Evolutionary conservation across 164 flowering plant species (phyloP).

Genomic region (Euptelea pleiosperma): DNA sequence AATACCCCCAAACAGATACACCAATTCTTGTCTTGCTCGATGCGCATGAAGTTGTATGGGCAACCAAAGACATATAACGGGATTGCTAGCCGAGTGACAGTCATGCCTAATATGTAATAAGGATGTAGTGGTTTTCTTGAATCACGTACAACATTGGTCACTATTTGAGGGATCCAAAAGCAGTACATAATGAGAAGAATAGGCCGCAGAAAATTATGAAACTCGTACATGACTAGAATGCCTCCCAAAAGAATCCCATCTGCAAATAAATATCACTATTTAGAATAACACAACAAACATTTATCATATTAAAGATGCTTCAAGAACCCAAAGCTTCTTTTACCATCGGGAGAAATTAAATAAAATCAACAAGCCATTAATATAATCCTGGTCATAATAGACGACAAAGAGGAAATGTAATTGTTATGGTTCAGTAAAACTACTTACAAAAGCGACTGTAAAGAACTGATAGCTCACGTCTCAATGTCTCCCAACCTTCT

Average conservation of each 20-base stretch:
- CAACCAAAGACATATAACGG: slow-evolving; percentile 94
- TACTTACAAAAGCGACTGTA: slow-evolving; percentile 98
- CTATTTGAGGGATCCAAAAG: slow-evolving; percentile 96
- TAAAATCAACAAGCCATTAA: background rate
- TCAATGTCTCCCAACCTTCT: slow-evolving; percentile 97
- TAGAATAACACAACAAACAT: background rate
- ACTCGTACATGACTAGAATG: slow-evolving; percentile 88
- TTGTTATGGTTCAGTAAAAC: background rate
- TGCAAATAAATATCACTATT: slow-evolving; percentile 36
- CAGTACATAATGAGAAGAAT: slow-evolving; percentile 86
- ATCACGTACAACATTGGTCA: slow-evolving; percentile 76
- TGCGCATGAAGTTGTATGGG: slow-evolving; percentile 95
- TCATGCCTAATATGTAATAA: slow-evolving; percentile 85
- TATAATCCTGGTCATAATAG: too few species aligned
- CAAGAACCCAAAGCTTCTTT: background rate
- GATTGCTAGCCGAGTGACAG: slow-evolving; percentile 78
- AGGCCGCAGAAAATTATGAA: slow-evolving; percentile 67
- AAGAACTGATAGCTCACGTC: slow-evolving; percentile 92
- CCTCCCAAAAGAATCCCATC: slow-evolving; percentile 99
- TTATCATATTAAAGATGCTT: background rate
- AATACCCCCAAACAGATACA: slow-evolving; percentile 65
- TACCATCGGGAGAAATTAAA: too few species aligned
- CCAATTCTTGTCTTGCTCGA: slow-evolving; percentile 77
- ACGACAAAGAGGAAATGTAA: too few species aligned
- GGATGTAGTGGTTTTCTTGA: slow-evolving; percentile 97